These are phyloP conservation scores for Saccharomycopsis malanga DNA, from an alignment of 805 yeast species.

Conservation along the genomic window DNA sequence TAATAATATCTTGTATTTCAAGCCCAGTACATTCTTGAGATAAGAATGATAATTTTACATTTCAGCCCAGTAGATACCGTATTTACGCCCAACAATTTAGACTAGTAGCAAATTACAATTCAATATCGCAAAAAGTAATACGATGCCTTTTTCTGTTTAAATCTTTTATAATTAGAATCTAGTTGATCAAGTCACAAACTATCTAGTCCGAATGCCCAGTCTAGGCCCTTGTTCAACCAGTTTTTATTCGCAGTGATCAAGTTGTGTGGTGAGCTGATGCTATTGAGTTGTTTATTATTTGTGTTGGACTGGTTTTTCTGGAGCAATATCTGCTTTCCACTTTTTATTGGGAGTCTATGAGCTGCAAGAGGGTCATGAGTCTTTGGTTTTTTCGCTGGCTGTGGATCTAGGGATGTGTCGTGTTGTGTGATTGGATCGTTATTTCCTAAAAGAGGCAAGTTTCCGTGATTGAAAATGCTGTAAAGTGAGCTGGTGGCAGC, in stretches of 20 bases:
- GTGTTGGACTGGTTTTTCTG: constrained; percentile 10
- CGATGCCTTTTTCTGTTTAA: too few species aligned
- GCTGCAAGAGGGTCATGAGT: neutral
- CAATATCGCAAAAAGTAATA: too few species aligned
- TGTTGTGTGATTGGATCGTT: neutral
- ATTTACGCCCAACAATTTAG: too few species aligned
- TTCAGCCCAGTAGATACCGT: too few species aligned
- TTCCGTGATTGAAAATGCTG: neutral
- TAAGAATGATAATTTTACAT: too few species aligned
- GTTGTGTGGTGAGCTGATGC: constrained; percentile 2
- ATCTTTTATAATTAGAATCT: too few species aligned
- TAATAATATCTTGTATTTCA: too few species aligned
- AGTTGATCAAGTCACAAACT: too few species aligned
- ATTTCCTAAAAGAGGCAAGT: neutral
- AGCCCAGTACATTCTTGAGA: too few species aligned
- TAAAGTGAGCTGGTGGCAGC: neutral
- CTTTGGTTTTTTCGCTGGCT: neutral
- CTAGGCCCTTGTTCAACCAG: constrained; percentile 11
- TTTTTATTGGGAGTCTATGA: constrained; percentile 9
- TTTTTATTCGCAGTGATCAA: neutral
- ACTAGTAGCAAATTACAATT: too few species aligned
- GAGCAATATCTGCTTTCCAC: constrained; percentile 15
- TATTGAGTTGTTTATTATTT: constrained; percentile 5
- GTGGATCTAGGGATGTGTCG: neutral
- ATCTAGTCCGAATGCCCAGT: constrained; percentile 21